phyloP scores from a whole-genome alignment of 2,329 filamentous ascomycete species.

The Fusarium stilboides region DNA sequence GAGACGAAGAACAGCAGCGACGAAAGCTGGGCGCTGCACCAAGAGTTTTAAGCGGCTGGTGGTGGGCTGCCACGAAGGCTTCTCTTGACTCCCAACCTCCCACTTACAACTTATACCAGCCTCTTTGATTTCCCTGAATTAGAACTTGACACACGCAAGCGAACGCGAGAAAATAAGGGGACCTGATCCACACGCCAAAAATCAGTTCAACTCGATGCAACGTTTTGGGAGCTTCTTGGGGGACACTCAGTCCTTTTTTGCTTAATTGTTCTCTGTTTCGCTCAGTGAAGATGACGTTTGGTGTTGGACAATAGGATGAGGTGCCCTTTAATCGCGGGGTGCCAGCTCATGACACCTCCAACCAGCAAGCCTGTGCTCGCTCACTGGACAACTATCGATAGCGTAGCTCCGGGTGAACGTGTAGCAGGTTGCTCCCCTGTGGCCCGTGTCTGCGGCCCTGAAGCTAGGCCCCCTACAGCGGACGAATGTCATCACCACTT shows the following conservation, averaged over 20 bases:
- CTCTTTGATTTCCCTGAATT: constrained; percentile 48
- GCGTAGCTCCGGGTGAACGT: background rate
- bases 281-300: constrained; percentile 35
- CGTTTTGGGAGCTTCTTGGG: constrained; percentile 3
- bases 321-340: constrained; percentile 43
- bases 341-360: constrained; percentile 48
- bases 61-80: constrained; percentile 44
- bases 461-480: constrained; percentile 39
- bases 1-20: constrained; percentile 36
- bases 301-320: constrained; percentile 38
- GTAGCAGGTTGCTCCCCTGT: constrained; percentile 11
- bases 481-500: constrained; percentile 43
- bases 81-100: constrained; percentile 55
- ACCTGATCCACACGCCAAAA: constrained; percentile 42
- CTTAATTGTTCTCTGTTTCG: constrained; percentile 5
- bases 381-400: constrained; percentile 52
- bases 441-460: constrained; percentile 39
- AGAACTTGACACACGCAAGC: constrained; percentile 39
- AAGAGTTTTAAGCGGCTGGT: constrained; percentile 53
- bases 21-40: constrained; percentile 51
- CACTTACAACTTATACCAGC: constrained; percentile 53
- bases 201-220: constrained; percentile 39
- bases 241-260: constrained; percentile 43
- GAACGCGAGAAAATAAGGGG: constrained; percentile 35
- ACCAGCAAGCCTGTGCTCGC: constrained; percentile 37